Conservation (phyloP, 768 basidiomycete species). For the Hysterangium stoloniferum region DNA sequence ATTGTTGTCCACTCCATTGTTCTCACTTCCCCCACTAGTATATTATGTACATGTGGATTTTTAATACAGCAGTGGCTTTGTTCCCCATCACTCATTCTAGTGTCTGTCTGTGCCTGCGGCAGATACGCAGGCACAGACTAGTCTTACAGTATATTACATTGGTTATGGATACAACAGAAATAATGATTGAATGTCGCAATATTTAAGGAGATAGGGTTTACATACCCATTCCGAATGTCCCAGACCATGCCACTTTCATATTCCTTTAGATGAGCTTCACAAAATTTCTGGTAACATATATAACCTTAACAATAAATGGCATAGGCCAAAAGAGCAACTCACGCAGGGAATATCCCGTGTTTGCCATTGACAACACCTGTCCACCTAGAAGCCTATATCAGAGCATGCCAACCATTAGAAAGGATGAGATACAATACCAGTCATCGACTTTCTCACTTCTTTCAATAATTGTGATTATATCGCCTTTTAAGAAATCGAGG, state of each 20-base stretch:
- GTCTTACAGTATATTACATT: no score
- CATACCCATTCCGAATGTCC: no score
- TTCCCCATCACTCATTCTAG: no score
- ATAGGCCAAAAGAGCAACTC: background rate
- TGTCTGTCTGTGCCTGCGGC: no score
- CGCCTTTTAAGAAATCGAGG: conserved; percentile 67
- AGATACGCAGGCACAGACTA: no score
- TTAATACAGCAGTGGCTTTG: no score
- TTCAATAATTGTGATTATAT: conserved; percentile 60
- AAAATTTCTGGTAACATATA: conserved; percentile 4
- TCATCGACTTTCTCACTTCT: conserved; percentile 68
- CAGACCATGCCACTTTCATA: background rate
- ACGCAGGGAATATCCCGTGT: conserved; percentile 69
- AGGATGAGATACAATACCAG: conserved; percentile 42
- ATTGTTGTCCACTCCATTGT: no score
- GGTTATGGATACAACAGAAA: no score
- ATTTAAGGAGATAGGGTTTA: no score
- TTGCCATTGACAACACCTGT: conserved; percentile 54
- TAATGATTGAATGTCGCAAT: no score
- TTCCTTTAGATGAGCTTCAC: conserved; percentile 2
- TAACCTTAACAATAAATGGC: background rate
- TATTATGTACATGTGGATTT: no score
- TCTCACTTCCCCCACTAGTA: no score
- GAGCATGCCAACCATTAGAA: background rate
- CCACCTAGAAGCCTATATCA: conserved; percentile 46